phyloP scores from a whole-genome alignment of 202 grass and related monocot genomes.

The Setaria viridis region DNA sequence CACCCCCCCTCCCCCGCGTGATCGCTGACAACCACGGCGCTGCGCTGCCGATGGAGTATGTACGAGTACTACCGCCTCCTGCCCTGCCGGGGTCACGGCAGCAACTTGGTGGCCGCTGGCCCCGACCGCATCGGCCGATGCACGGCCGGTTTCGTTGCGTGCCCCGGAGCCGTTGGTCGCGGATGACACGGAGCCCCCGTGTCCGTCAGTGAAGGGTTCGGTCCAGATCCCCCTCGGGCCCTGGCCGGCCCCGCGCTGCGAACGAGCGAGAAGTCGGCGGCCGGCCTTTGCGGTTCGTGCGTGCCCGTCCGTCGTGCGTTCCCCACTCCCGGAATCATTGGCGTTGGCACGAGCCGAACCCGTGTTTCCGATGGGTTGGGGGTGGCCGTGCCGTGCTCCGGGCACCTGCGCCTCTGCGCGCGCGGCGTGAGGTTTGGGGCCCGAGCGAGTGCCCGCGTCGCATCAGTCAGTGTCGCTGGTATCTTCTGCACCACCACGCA shows the following conservation, averaged over 20 bases:
- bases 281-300: not conserved
- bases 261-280: slow-evolving; percentile 31
- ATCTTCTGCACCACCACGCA: not conserved
- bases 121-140: not conserved
- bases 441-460: slow-evolving; percentile 2
- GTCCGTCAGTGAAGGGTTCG: slow-evolving; percentile 28
- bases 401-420: not conserved
- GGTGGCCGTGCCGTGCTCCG: not conserved
- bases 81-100: not conserved
- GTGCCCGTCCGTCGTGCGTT: slow-evolving; percentile 9
- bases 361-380: not conserved
- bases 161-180: slow-evolving; percentile 3
- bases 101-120: not conserved
- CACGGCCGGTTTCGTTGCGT: not conserved
- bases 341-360: not conserved
- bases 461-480: not conserved
- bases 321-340: slow-evolving; percentile 35
- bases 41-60: too few relatives aligned
- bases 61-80: too few relatives aligned
- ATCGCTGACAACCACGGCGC: too few relatives aligned
- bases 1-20: not conserved
- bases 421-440: not conserved
- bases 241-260: not conserved
- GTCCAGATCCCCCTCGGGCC: not conserved
- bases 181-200: slow-evolving; percentile 36